phyloP scores from a whole-genome alignment of 768 basidiomycete species.

The Serpula lacrymans region DNA sequence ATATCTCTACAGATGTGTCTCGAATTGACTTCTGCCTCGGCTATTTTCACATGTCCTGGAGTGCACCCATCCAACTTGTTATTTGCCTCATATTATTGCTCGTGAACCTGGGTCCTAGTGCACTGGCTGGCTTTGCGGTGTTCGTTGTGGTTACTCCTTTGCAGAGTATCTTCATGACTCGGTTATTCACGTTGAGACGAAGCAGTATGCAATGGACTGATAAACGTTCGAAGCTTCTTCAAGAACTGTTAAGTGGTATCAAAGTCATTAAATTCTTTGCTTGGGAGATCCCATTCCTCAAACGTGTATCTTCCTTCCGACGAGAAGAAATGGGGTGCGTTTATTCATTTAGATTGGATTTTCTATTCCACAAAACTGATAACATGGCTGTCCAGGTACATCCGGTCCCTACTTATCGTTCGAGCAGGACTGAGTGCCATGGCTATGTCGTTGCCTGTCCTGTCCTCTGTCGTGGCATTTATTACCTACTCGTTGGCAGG shows the following conservation, averaged over 20 bases:
- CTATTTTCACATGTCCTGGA: slow-evolving; percentile 80
- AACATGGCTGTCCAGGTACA: slow-evolving; percentile 38
- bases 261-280: slow-evolving; percentile 91
- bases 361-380: too few relatives aligned
- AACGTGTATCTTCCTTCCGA: slow-evolving; percentile 67
- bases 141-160: slow-evolving; percentile 71
- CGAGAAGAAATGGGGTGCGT: slow-evolving; percentile 63
- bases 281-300: slow-evolving; percentile 81
- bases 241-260: slow-evolving; percentile 88
- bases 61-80: slow-evolving; percentile 70
- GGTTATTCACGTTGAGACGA: slow-evolving; percentile 51
- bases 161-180: slow-evolving; percentile 72
- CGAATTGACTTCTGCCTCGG: slow-evolving; percentile 85
- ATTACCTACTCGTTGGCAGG: slow-evolving; percentile 75
- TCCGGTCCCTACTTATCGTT: slow-evolving; percentile 63
- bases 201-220: slow-evolving; percentile 90
- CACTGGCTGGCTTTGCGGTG: slow-evolving; percentile 53
- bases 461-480: slow-evolving; percentile 77
- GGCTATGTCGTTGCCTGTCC: slow-evolving; percentile 65
- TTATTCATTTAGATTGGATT: slow-evolving; percentile 2
- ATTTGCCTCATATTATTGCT: slow-evolving; percentile 76
- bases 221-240: slow-evolving; percentile 82
- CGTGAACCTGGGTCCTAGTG: slow-evolving; percentile 62
- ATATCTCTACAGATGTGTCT: slow-evolving; percentile 90
- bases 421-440: slow-evolving; percentile 67